These are phyloP conservation scores for Mycena alexandri DNA, from an alignment of 768 basidiomycete species.

Conservation along the genomic window DNA sequence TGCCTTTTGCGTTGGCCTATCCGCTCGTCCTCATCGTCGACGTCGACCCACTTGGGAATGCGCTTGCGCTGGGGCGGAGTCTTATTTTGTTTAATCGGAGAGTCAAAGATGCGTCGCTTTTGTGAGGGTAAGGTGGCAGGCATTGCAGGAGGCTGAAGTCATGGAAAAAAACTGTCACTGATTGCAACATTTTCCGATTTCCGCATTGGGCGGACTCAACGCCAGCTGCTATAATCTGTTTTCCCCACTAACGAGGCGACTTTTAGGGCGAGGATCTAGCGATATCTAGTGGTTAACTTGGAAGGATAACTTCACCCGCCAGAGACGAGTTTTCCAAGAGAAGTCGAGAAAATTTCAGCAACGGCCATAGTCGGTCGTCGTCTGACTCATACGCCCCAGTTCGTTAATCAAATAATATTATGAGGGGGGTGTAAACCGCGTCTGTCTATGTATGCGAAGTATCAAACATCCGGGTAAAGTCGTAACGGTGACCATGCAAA, in stretches of 20 bases:
- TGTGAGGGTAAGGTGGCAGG: slow-evolving; percentile 14
- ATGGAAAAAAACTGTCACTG: slow-evolving; percentile 23
- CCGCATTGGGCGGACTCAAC: slow-evolving; percentile 29
- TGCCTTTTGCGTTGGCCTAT: slow-evolving; percentile 43
- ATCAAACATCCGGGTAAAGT: background rate
- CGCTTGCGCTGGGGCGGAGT: slow-evolving; percentile 40
- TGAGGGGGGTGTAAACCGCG: slow-evolving; percentile 31
- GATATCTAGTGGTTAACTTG: no score
- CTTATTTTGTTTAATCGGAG: slow-evolving; percentile 10
- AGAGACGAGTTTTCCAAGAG: background rate
- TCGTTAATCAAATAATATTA: slow-evolving; percentile 36
- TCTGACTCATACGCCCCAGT: background rate
- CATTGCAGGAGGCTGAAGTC: slow-evolving; percentile 22
- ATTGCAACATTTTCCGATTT: background rate
- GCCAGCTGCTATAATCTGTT: background rate
- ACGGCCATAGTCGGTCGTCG: no score
- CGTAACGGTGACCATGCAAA: slow-evolving; percentile 24
- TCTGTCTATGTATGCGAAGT: slow-evolving; percentile 23
- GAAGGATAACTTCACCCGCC: no score
- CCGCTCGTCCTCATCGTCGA: slow-evolving; percentile 54
- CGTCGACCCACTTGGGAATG: slow-evolving; percentile 53
- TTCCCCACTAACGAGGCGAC: background rate
- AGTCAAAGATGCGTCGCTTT: slow-evolving; percentile 29
- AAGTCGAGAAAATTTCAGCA: no score
- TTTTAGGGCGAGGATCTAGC: no score